A percentile compares a stretch with the other conserved stretches of the same genome.
Conservation (phyloP, 192 early-diverging fungal species). For the Umbelopsis ramanniana region DNA sequence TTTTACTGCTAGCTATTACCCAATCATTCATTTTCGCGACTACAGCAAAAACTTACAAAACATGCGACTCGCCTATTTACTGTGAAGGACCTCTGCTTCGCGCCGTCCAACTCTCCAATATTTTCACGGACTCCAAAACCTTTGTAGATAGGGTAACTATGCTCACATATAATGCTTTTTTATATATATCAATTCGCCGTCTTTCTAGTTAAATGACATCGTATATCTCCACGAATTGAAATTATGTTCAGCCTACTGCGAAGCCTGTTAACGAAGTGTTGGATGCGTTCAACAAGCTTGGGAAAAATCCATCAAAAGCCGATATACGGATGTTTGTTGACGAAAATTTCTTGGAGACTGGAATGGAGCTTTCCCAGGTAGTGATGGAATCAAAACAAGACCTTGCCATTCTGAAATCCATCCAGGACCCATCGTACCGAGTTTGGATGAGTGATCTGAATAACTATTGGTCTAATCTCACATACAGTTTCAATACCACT, state of each 20-base stretch:
- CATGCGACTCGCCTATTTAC: conserved; percentile 70
- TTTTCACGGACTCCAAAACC: conserved; percentile 74
- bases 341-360: conserved; percentile 59
- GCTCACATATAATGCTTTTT: neutral
- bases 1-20: neutral
- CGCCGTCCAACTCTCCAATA: conserved; percentile 60
- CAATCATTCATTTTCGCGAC: neutral
- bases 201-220: neutral
- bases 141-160: conserved; percentile 64
- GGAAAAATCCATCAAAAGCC: conserved; percentile 33
- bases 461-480: conserved; percentile 63
- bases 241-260: conserved; percentile 52
- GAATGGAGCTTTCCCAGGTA: conserved; percentile 49
- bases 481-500: conserved; percentile 55
- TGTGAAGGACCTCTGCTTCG: conserved; percentile 67
- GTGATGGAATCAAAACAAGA: conserved; percentile 40
- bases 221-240: neutral
- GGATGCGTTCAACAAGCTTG: conserved; percentile 46
- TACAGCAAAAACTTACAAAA: neutral
- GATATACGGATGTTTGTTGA: conserved; percentile 55
- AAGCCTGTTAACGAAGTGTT: conserved; percentile 59
- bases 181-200: neutral
- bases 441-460: conserved; percentile 56
- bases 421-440: conserved; percentile 49
- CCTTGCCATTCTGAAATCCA: conserved; percentile 49